Evolutionary conservation across 164 flowering plant species (phyloP).

Genomic region (Aristolochia californica): DNA sequence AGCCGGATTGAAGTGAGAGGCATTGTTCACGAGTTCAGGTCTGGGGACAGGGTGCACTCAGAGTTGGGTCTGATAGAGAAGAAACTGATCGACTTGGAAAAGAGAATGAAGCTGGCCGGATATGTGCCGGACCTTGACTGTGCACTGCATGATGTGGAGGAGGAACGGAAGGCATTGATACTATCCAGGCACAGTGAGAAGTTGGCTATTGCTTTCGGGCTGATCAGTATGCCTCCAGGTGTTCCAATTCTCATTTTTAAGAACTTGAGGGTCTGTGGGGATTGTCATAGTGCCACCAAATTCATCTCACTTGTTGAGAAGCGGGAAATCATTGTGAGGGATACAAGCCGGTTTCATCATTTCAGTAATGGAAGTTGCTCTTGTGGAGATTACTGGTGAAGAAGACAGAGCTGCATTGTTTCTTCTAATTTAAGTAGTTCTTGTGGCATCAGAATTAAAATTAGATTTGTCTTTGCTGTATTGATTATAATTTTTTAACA

Average conservation of each 20-base stretch:
- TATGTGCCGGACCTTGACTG: slow-evolving; percentile 42
- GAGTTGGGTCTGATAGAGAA: slow-evolving; percentile 34
- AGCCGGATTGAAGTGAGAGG: slow-evolving; percentile 68
- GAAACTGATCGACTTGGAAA: slow-evolving; percentile 44
- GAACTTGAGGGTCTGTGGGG: slow-evolving; percentile 62
- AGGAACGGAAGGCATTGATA: slow-evolving; percentile 43
- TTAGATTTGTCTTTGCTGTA: no score
- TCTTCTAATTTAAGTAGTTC: no score
- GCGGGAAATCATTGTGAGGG: slow-evolving; percentile 59
- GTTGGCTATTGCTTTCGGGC: slow-evolving; percentile 56
- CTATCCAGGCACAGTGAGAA: slow-evolving; percentile 47
- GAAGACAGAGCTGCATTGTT: not conserved
- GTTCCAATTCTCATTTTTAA: slow-evolving; percentile 48
- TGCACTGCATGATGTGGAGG: slow-evolving; percentile 52
- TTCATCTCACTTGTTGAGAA: slow-evolving; percentile 48
- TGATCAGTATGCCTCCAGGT: slow-evolving; percentile 27
- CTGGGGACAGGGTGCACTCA: slow-evolving; percentile 52
- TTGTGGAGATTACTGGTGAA: slow-evolving; percentile 70
- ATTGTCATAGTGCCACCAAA: slow-evolving; percentile 51
- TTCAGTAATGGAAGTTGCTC: slow-evolving; percentile 55
- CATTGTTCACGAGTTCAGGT: slow-evolving; percentile 58
- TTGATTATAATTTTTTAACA: no score
- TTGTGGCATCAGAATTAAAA: no score
- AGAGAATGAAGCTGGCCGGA: slow-evolving; percentile 48
- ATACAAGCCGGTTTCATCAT: slow-evolving; percentile 69